Evolutionary conservation across 1,139 yeast genomes (phyloP).

Genomic region (Suhomyces taliae): DNA sequence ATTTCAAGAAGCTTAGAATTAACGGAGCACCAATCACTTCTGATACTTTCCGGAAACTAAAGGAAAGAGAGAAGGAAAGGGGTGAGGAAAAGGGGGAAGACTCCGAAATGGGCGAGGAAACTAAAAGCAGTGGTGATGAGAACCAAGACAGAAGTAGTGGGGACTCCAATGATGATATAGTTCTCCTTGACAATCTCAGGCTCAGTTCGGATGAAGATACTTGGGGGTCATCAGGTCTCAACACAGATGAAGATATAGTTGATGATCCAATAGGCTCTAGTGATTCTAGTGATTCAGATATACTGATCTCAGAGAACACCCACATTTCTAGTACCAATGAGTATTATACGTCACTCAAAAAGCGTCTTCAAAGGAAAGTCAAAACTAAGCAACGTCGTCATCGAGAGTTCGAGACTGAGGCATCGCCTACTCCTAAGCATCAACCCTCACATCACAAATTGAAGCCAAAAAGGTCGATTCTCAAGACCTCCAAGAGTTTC

Average conservation of each 20-base stretch:
- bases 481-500: slow-evolving; percentile 23
- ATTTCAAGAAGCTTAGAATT: slow-evolving; percentile 45
- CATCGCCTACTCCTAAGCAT: slow-evolving; percentile 47
- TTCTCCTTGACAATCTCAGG: slow-evolving; percentile 10
- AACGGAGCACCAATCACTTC: slow-evolving; percentile 43
- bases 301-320: slow-evolving; percentile 17
- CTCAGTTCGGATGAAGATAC: slow-evolving; percentile 19
- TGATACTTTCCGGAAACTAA: slow-evolving; percentile 19
- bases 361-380: slow-evolving; percentile 16
- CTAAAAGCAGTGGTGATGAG: too few species aligned
- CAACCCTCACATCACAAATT: slow-evolving; percentile 45
- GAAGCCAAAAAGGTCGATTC: slow-evolving; percentile 44
- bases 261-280: slow-evolving; percentile 16
- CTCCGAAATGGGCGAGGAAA: background rate
- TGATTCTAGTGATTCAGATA: slow-evolving; percentile 32
- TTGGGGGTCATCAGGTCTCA: slow-evolving; percentile 27
- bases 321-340: slow-evolving; percentile 23
- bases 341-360: slow-evolving; percentile 25
- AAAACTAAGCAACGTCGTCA: slow-evolving; percentile 7
- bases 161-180: background rate
- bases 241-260: slow-evolving; percentile 17
- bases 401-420: slow-evolving; percentile 10
- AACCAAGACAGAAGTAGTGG: background rate
- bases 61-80: slow-evolving; percentile 1
- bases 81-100: slow-evolving; percentile 2